Base-by-base conservation (phyloP, 2,329 filamentous ascomycete species). In the Nemania sp. region DNA sequence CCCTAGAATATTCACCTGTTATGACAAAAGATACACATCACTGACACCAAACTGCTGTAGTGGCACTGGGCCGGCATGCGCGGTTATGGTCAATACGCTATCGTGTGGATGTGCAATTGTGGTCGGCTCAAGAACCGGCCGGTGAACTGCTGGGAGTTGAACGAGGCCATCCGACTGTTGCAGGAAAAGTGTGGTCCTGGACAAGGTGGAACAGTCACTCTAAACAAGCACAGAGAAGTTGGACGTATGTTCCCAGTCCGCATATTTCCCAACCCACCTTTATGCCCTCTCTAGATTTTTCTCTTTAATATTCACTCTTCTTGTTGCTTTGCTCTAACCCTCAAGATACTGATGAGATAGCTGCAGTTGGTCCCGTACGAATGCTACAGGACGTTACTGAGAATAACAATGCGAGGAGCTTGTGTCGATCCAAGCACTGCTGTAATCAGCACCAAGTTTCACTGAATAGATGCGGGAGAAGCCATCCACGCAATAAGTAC, bases 141-240 rank as follows among this genome's bases (percentile, higher is more conserved):
- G 13, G 41, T 59, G 32, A 43, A 64, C 32, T 54, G 54, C 55
- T 57, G 38, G 49, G 62, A 64, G 38, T 54, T 64, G 15, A 15
- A 53, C n/a, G 45, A 45, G 15, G 55, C 26, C 18, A 22, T 53
- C 35, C 47, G 10, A 13, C 47, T 58, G 13, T 11, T 64, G 11
- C 13, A 26, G 27, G 26, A n/a, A 7, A 53, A 45, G 41, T 64
- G 62, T 27, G 49, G 47, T 8, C 4, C 6, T 18, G 38, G 26
- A 15, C 24, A 47, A 15, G 38, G 51, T 24, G 60, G 60, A 5
- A 62, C 2, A n/a, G 51, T 62, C 26, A n/a, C 3, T n/a, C 26
- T 62, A 11, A 22, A 47, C 5, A 24, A 41, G 24, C 18, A 32
- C 24, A 45, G 60, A 38, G 60, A 55, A n/a, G 35, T 62, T 15